A percentile compares a stretch with the other conserved stretches of the same genome.
phyloP scores from a whole-genome alignment of 495 filamentous ascomycete genomes.

The Xylaria sp. region DNA sequence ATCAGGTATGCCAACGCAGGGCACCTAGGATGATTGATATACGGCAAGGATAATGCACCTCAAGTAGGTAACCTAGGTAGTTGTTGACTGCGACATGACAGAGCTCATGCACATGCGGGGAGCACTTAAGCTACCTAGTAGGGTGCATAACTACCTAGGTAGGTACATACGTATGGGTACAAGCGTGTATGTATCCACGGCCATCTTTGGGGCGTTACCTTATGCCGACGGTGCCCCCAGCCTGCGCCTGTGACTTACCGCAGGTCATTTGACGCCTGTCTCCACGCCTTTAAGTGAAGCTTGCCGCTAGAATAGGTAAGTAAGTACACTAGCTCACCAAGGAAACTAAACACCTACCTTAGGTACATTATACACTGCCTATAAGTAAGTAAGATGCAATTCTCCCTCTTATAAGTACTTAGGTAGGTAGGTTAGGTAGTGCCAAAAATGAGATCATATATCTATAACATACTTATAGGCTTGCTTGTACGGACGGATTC shows the following conservation, averaged over 20 bases:
- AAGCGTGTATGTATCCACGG: constrained; percentile 6
- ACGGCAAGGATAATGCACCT: neutral
- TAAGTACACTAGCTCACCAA: neutral
- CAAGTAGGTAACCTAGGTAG: too few relatives aligned
- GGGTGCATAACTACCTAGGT: neutral
- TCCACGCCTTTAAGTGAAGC: neutral
- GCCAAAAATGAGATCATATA: too few relatives aligned
- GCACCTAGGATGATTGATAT: neutral
- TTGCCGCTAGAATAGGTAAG: too few relatives aligned
- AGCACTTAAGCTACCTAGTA: neutral
- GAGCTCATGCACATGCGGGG: constrained; percentile 16
- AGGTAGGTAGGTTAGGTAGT: too few relatives aligned
- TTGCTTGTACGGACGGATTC: too few relatives aligned
- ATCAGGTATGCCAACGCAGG: neutral
- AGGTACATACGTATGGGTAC: too few relatives aligned
- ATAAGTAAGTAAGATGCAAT: too few relatives aligned
- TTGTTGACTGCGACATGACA: constrained; percentile 4
- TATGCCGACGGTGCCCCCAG: neutral
- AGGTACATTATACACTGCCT: too few relatives aligned
- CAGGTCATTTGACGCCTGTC: neutral
- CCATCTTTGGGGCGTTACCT: neutral
- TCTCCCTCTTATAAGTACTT: too few relatives aligned
- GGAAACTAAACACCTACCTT: neutral
- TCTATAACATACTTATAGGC: too few relatives aligned
- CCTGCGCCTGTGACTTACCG: neutral